Evolutionary conservation across 2,329 filamentous ascomycete genomes (phyloP).

Genomic region (Paraphaeosphaeria minitans): DNA sequence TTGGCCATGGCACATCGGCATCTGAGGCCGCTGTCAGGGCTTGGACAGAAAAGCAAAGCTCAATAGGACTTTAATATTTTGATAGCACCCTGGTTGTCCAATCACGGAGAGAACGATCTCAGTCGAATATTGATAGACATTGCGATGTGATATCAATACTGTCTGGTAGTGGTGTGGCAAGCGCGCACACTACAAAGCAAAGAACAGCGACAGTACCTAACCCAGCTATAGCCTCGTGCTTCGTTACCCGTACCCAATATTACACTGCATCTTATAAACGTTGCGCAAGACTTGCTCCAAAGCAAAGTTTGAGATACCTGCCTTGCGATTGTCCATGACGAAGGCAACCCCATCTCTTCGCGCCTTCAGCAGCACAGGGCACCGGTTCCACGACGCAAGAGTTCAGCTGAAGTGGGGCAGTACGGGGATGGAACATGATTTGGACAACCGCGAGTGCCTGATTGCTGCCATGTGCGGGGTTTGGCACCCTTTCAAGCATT

Average conservation of each 20-base stretch:
- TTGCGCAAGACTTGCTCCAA: not conserved
- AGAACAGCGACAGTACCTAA: not conserved
- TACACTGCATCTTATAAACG: not conserved
- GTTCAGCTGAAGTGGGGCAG: not conserved
- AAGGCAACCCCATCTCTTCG: not conserved
- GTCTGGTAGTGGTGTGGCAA: not conserved
- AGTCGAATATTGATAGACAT: not conserved
- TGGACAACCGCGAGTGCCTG: not conserved
- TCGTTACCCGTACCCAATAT: not conserved
- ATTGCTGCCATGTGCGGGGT: slow-evolving; percentile 9
- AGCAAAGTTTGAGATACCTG: not conserved
- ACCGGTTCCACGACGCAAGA: not conserved
- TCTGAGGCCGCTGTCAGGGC: slow-evolving; percentile 1
- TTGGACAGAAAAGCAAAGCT: slow-evolving; percentile 2
- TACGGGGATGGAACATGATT: not conserved
- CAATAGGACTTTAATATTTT: not conserved
- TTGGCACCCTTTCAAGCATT: not conserved
- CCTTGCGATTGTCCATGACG: not conserved
- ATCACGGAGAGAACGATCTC: not conserved
- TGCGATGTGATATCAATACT: not conserved
- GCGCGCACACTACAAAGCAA: not conserved
- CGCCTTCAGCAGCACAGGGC: not conserved
- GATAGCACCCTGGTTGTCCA: not conserved
- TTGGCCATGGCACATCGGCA: not conserved
- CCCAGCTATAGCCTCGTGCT: not conserved